Conservation (phyloP, 2,329 filamentous ascomycete species). For the Stagonosporopsis chrysanthemi region DNA sequence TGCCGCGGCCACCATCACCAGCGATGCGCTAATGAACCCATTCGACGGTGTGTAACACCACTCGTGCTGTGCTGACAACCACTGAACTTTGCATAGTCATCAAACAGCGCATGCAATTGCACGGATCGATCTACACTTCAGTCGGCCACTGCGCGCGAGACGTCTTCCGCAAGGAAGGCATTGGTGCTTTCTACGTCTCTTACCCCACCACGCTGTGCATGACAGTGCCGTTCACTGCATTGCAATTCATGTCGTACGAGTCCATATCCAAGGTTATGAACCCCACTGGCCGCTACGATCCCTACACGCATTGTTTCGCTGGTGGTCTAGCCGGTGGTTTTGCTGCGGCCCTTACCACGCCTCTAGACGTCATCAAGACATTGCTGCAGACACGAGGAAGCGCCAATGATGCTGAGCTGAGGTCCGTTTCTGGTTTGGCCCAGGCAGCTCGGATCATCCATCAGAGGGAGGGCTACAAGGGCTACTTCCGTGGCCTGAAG, state of each 20-base stretch:
- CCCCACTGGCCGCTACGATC: conserved; percentile 84
- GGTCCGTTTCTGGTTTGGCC: conserved; percentile 81
- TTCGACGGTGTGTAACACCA: conserved; percentile 79
- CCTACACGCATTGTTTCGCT: conserved; percentile 89
- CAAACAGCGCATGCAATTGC: conserved; percentile 99
- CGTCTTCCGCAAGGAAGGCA: conserved; percentile 85
- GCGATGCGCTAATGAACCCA: conserved; percentile 98
- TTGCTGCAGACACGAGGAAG: conserved; percentile 92
- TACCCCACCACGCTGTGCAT: conserved; percentile 98
- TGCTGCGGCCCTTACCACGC: conserved; percentile 91
- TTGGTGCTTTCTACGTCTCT: conserved; percentile 95
- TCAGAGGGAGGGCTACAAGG: conserved; percentile 79
- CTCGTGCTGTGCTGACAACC: not conserved
- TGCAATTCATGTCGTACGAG: conserved; percentile 98
- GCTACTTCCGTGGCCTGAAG: conserved; percentile 92
- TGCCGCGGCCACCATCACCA: conserved; percentile 93
- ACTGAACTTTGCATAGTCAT: conserved; percentile 70
- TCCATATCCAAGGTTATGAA: conserved; percentile 95
- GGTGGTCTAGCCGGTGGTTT: conserved; percentile 93
- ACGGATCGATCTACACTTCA: conserved; percentile 90
- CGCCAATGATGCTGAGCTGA: conserved; percentile 79
- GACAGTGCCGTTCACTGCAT: conserved; percentile 96
- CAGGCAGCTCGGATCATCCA: conserved; percentile 84
- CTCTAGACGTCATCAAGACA: conserved; percentile 98
- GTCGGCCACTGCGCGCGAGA: conserved; percentile 86